phyloP scores from a whole-genome alignment of 371 early-diverging fungal genomes.

The Mucor piriformis region DNA sequence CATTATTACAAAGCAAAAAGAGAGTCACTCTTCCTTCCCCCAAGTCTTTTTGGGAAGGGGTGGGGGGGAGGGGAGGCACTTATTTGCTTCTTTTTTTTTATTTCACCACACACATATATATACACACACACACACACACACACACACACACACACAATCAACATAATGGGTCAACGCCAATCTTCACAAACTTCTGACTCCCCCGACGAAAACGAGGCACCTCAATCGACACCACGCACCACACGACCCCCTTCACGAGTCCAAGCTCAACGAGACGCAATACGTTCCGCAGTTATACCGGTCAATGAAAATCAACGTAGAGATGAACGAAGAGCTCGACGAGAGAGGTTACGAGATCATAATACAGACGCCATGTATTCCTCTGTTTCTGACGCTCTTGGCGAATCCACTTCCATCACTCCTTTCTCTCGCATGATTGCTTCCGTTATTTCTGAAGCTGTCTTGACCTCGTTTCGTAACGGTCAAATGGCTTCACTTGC shows the following conservation, averaged over 20 bases:
- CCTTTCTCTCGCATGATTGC: slow-evolving; percentile 28
- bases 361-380: too few species aligned
- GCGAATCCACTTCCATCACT: not conserved
- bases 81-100: not conserved
- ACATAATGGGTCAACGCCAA: slow-evolving; percentile 26
- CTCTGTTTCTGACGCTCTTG: too few species aligned
- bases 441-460: slow-evolving; percentile 27
- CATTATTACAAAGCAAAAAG: too few species aligned
- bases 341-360: slow-evolving; percentile 11
- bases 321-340: slow-evolving; percentile 18
- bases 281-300: not conserved
- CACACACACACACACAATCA: not conserved
- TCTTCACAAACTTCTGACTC: slow-evolving; percentile 11
- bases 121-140: too few species aligned
- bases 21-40: too few species aligned
- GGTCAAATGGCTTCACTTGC: slow-evolving; percentile 9
- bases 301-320: slow-evolving; percentile 17
- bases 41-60: too few species aligned
- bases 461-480: slow-evolving; percentile 22
- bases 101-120: not conserved
- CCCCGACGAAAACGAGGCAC: not conserved
- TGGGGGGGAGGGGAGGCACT: too few species aligned
- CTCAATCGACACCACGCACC: not conserved
- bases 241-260: slow-evolving; percentile 10
- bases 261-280: not conserved